These are phyloP conservation scores for Colletotrichum sp. DNA, from an alignment of 2,329 filamentous ascomycete species.

Conservation along the genomic window DNA sequence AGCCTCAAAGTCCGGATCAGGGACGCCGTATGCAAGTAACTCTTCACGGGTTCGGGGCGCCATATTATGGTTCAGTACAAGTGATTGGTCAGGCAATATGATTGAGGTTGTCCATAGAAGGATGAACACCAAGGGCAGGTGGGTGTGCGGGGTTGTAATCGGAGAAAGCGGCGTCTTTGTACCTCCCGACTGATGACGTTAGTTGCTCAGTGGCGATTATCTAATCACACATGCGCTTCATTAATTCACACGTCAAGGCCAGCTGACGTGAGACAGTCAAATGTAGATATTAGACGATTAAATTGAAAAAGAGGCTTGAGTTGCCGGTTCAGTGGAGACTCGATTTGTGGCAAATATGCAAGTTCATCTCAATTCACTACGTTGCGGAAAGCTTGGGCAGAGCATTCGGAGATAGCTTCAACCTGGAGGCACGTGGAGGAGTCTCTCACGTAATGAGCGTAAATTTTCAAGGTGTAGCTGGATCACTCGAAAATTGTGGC, in stretches of 20 bases:
- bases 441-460: background rate
- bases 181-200: background rate
- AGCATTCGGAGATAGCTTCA: background rate
- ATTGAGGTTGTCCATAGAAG: background rate
- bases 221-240: background rate
- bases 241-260: background rate
- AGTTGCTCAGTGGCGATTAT: background rate
- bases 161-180: background rate
- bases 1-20: background rate
- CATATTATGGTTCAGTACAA: background rate
- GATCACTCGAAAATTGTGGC: background rate
- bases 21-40: background rate
- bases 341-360: background rate
- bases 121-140: background rate
- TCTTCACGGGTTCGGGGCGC: conserved; percentile 7
- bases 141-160: background rate
- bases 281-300: background rate
- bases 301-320: background rate
- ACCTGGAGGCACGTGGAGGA: background rate
- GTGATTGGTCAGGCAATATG: background rate
- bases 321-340: background rate
- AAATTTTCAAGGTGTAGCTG: background rate
- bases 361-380: background rate
- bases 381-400: background rate
- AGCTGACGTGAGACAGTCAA: background rate